phyloP scores from a whole-genome alignment of 1,139 yeast species.

The Kodamaea anthophila region DNA sequence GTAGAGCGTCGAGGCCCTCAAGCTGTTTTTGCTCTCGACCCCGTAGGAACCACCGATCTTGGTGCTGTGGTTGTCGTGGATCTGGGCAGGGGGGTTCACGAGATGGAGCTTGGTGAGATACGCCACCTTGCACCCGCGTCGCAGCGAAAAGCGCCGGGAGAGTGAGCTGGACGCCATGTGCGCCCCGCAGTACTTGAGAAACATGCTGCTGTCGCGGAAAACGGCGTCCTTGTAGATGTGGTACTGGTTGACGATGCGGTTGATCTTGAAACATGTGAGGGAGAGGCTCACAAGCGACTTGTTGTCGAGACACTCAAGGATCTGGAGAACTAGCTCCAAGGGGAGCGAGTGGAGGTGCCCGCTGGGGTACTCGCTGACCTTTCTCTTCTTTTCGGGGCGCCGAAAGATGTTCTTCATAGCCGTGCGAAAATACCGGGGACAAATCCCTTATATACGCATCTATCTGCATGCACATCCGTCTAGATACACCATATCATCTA shows the following conservation, averaged over 20 bases:
- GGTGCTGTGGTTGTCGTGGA: conserved; percentile 19
- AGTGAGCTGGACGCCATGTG: conserved; percentile 16
- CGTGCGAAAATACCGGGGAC: not conserved
- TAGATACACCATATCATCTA: too few relatives aligned
- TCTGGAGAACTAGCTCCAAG: conserved; percentile 31
- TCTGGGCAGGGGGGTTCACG: conserved; percentile 30
- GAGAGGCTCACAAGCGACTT: conserved; percentile 25
- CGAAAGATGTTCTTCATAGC: conserved; percentile 2
- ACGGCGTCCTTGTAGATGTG: conserved; percentile 29
- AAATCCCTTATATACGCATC: too few relatives aligned
- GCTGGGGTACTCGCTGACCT: conserved; percentile 16
- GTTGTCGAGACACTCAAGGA: conserved; percentile 21
- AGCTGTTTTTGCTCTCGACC: conserved; percentile 20
- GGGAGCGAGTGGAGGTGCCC: conserved; percentile 37
- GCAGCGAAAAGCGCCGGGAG: conserved; percentile 11
- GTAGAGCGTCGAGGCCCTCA: conserved; percentile 16
- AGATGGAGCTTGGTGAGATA: conserved; percentile 23
- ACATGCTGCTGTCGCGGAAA: conserved; percentile 21
- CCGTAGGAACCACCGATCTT: conserved; percentile 37
- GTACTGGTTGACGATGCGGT: conserved; percentile 28
- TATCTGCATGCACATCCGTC: too few relatives aligned
- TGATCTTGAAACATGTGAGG: conserved; percentile 31
- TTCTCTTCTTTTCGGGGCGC: conserved; percentile 4
- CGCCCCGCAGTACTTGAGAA: conserved; percentile 26
- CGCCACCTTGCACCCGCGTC: conserved; percentile 5